Evolutionary conservation across 345 rosid genomes (phyloP).

Genomic region (Fremontodendron californicum): DNA sequence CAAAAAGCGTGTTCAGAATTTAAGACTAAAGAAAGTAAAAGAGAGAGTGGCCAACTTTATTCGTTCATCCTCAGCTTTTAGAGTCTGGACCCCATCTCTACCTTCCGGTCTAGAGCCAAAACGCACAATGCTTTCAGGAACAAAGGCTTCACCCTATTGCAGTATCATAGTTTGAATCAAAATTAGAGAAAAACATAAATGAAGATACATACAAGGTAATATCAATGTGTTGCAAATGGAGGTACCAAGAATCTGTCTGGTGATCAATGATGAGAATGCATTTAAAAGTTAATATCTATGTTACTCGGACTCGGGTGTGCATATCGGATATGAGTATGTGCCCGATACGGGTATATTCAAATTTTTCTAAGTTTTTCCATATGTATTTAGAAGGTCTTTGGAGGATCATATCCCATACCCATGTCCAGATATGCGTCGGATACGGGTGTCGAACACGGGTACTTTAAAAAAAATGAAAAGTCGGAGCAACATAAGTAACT

Average conservation of each 20-base stretch:
- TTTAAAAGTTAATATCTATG: neutral
- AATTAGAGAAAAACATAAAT: neutral
- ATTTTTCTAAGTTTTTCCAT: no score
- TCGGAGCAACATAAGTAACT: no score
- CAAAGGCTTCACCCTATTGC: slow-evolving; percentile 85
- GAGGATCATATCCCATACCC: no score
- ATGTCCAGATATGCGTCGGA: no score
- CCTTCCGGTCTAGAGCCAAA: slow-evolving; percentile 58
- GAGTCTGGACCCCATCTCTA: slow-evolving; percentile 61
- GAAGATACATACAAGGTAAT: neutral
- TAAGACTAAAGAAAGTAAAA: neutral
- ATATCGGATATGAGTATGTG: no score
- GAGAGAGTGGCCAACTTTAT: neutral
- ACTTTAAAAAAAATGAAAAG: no score
- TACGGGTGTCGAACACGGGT: no score
- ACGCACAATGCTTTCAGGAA: slow-evolving; percentile 78
- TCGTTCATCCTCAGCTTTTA: neutral
- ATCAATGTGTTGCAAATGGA: slow-evolving; percentile 3
- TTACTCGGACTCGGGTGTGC: no score
- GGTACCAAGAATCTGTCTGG: no score
- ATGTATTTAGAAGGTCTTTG: no score
- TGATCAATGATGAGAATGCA: neutral
- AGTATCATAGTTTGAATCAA: slow-evolving; percentile 14
- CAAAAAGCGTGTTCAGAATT: neutral
- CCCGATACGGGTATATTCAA: no score